These are phyloP conservation scores for Plasmodium adleri DNA, from an alignment of 169 alveolate genomes.

Conservation along the genomic window DNA sequence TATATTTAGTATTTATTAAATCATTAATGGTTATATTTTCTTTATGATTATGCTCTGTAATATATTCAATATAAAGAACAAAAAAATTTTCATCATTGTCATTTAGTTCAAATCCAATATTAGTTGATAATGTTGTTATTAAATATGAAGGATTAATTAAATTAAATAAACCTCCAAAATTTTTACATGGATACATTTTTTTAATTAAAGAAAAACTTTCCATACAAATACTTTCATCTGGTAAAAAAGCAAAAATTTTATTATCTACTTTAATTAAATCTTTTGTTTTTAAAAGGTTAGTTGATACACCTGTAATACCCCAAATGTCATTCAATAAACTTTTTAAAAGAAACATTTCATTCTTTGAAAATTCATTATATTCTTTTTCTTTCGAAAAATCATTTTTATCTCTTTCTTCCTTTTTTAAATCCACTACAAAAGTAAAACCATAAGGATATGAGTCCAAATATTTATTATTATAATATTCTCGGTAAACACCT, in stretches of 20 bases:
- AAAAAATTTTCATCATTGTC: conserved; percentile 58
- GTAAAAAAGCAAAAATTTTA: conserved; percentile 74
- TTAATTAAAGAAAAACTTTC: conserved; percentile 67
- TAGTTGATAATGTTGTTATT: conserved; percentile 45
- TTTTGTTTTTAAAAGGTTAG: conserved; percentile 65
- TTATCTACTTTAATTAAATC: conserved; percentile 58
- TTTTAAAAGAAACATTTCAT: conserved; percentile 49
- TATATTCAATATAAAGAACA: conserved; percentile 59
- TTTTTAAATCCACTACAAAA: conserved; percentile 53
- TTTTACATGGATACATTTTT: conserved; percentile 70
- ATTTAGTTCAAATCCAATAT: conserved; percentile 70
- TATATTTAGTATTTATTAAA: conserved; percentile 61
- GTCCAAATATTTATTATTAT: conserved; percentile 74
- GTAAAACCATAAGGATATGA: conserved; percentile 73
- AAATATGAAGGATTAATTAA: conserved; percentile 44
- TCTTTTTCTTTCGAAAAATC: conserved; percentile 14
- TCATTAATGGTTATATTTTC: conserved; percentile 37
- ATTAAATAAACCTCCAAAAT: conserved; percentile 75
- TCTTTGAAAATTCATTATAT: conserved; percentile 66
- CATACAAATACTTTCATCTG: conserved; percentile 74
- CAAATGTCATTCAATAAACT: conserved; percentile 64
- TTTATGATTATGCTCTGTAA: conserved; percentile 67
- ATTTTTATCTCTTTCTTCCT: conserved; percentile 17
- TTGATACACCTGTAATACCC: conserved; percentile 73
- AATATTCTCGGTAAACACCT: conserved; percentile 63